Evolutionary conservation across 306 rosid species (phyloP).

Genomic region (Quercus bicolor): DNA sequence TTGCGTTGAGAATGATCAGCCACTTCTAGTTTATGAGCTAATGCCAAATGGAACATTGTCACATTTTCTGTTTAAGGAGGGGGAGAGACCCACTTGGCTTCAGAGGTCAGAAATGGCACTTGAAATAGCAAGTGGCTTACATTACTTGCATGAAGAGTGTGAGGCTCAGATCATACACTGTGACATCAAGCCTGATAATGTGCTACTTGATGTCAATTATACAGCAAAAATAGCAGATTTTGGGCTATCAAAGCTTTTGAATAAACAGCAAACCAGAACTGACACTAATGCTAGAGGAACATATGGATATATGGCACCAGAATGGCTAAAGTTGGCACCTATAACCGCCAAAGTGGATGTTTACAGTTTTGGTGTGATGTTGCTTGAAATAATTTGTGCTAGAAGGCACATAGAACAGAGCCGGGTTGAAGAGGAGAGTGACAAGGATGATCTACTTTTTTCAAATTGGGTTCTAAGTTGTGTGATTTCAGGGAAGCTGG

Average conservation of each 20-base stretch:
- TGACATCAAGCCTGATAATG: conserved; percentile 38
- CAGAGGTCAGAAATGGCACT: conserved; percentile 34
- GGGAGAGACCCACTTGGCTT: conserved; percentile 25
- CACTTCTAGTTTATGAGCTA: conserved; percentile 30
- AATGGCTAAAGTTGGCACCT: conserved; percentile 27
- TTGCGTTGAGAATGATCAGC: conserved; percentile 27
- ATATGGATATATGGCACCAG: conserved; percentile 36
- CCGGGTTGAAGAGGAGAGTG: conserved; percentile 16
- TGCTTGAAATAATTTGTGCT: conserved; percentile 27
- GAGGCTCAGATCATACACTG: conserved; percentile 36
- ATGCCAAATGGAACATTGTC: conserved; percentile 34
- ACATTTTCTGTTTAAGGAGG: conserved; percentile 18
- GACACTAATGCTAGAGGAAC: conserved; percentile 30
- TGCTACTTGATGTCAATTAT: conserved; percentile 32
- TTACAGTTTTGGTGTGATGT: conserved; percentile 30
- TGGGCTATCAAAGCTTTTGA: conserved; percentile 36
- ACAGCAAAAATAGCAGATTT: conserved; percentile 33
- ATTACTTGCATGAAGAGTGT: conserved; percentile 34
- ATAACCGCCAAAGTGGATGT: conserved; percentile 34
- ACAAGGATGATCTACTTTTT: conserved; percentile 18
- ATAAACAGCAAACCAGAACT: conserved; percentile 32
- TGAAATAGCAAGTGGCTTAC: conserved; percentile 28
- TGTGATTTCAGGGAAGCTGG: conserved; percentile 7
- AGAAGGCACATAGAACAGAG: conserved; percentile 11
- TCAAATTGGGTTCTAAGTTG: conserved; percentile 26